Base-by-base conservation (phyloP, 768 basidiomycete species). In the Hericium alpestre region DNA sequence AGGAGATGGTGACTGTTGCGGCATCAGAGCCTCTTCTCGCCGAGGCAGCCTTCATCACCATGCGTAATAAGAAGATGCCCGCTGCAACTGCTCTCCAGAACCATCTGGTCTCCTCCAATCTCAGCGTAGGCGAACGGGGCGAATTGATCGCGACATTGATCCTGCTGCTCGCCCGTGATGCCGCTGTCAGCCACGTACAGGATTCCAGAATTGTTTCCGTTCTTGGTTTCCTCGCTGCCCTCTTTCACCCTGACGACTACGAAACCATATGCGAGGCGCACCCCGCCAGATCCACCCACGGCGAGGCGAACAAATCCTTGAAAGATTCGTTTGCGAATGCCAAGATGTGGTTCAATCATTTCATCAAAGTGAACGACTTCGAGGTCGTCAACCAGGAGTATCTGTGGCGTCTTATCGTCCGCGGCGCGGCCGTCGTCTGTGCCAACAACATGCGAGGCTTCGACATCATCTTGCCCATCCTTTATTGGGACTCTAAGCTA, bases 341-440 rank as follows among this genome's bases (percentile, higher is more conserved):
- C 15, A 16, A 32, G 2, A 61, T 70, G 43, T 63, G 70, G 57
- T 70, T 70, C 64, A 71, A 63, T 53, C 69, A 71, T 56, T 67
- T 70, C 51, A 60, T 71, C 62, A 68, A 69, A 53, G 58, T 66
- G 27, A 39, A 63, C 32, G 59, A 67, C 25, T 46, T 18, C 23
- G 51, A 32, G 4, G 38, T 64, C 38, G 53, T 70, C 20, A 62
- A 65, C 56, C 56, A 47, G 40, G 37, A 59, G 37, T 64, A 56
- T 51, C 65, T 70, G 9, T 65, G 57, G 62, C 20, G 15, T 25
- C 46, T 65, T 39, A 58, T 68, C 50, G 53, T 54, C 38, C 65
- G 65, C 38, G 69, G 70, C 16, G 68, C 65, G 8, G 69, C 66
- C 20, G 54, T 65, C 41, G 15, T 70, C 52, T 71, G 70, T 57